Percentiles rank a stretch among this genome's conserved stretches.
Conservation (phyloP, 2,329 filamentous ascomycete genomes). For the Orbilia blumenaviensis region DNA sequence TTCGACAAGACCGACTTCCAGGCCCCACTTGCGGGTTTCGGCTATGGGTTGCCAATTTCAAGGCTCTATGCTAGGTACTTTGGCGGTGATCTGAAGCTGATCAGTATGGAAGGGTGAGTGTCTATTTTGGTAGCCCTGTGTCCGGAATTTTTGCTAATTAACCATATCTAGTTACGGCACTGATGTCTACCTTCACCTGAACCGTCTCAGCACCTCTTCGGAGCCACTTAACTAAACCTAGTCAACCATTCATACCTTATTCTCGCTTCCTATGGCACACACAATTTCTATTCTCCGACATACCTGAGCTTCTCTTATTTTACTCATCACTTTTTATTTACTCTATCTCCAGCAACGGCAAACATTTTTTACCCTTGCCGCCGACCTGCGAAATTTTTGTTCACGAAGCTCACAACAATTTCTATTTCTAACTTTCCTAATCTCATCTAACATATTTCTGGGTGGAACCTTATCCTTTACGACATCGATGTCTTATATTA, state of each 20-base stretch:
- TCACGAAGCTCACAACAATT: not conserved
- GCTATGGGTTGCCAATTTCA: slow-evolving; percentile 95
- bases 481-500: slow-evolving; percentile 42
- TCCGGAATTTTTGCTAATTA: slow-evolving; percentile 29
- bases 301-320: not conserved
- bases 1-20: slow-evolving; percentile 99
- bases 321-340: slow-evolving; percentile 11
- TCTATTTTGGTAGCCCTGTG: slow-evolving; percentile 9
- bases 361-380: not conserved
- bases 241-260: not conserved
- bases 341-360: not conserved
- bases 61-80: slow-evolving; percentile 96
- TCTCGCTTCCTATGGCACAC: not conserved
- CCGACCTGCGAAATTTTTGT: not conserved
- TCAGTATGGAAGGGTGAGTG: slow-evolving; percentile 97
- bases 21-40: slow-evolving; percentile 97
- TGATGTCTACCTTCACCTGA: slow-evolving; percentile 97
- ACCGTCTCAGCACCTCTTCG: slow-evolving; percentile 91
- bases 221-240: slow-evolving; percentile 74
- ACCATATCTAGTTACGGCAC: slow-evolving; percentile 81
- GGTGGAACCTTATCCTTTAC: slow-evolving; percentile 31
- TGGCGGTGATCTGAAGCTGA: slow-evolving; percentile 94
- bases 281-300: not conserved
- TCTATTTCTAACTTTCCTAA: slow-evolving; percentile 18
- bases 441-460: slow-evolving; percentile 19